Conservation (phyloP, 176 grass and related monocot genomes). For the Bothriochloa decipiens region DNA sequence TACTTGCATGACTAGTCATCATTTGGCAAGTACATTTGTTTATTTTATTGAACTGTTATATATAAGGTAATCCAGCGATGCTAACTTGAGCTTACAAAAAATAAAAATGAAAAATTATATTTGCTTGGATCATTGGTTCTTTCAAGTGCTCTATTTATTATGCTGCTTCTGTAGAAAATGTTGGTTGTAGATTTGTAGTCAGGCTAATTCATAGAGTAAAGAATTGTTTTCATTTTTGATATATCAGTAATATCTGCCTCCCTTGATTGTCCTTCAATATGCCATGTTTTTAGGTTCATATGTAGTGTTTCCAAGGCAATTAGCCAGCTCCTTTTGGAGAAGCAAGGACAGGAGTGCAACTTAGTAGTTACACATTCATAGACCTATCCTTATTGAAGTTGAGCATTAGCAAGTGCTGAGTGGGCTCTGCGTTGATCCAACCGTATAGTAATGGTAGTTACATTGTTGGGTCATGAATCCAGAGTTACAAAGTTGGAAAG, state of each 20-base stretch:
- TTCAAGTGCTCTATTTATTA: constrained; percentile 2
- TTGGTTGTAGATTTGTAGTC: not conserved
- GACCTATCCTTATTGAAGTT: not conserved
- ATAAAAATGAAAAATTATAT: not conserved
- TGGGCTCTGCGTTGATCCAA: not conserved
- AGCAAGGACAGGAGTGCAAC: not conserved
- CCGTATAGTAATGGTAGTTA: not conserved
- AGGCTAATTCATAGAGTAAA: constrained; percentile 1
- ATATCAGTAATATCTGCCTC: not conserved
- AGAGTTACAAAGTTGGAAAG: too few relatives aligned
- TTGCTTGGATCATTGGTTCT: not conserved
- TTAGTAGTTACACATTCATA: not conserved
- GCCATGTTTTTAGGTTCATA: constrained; percentile 4
- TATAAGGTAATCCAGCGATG: constrained; percentile 2
- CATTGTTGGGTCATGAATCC: too few relatives aligned
- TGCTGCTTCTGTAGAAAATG: constrained; percentile 11
- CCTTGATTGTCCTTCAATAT: not conserved
- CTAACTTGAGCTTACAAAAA: constrained; percentile 22
- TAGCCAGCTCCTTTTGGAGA: constrained; percentile 12
- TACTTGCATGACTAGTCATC: constrained; percentile 26
- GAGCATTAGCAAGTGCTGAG: not conserved
- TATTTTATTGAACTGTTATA: constrained; percentile 27
- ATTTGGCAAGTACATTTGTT: constrained; percentile 32
- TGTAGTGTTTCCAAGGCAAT: not conserved
- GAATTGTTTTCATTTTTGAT: not conserved